Evolutionary conservation across 108 stramenopile species (phyloP).

Genomic region (Fragilaria crotonensis): DNA sequence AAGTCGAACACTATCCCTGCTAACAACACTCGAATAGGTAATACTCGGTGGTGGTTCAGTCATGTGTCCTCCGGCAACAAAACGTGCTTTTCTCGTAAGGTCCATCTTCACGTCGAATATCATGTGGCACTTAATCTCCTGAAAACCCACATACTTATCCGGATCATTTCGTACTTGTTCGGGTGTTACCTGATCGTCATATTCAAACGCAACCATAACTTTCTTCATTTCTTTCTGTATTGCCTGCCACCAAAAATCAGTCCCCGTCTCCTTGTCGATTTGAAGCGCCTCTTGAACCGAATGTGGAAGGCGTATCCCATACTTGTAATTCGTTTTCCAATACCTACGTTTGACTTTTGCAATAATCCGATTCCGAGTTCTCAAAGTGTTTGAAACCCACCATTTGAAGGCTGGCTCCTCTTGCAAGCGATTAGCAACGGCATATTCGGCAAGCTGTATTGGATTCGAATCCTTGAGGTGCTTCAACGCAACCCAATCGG

Average conservation of each 20-base stretch:
- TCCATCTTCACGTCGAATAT: conserved; percentile 24
- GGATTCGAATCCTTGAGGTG: conserved; percentile 28
- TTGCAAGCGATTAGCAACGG: conserved; percentile 4
- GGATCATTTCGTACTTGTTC: conserved; percentile 9
- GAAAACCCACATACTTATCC: neutral
- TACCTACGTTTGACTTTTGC: neutral
- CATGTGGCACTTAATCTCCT: conserved; percentile 18
- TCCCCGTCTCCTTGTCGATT: conserved; percentile 15
- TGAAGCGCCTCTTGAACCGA: conserved; percentile 10
- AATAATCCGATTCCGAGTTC: conserved; percentile 3
- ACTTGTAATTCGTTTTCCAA: neutral
- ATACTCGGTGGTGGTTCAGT: conserved; percentile 13
- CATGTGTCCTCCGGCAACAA: conserved; percentile 15
- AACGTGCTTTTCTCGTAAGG: conserved; percentile 22
- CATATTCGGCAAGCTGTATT: conserved; percentile 39
- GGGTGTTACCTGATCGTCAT: neutral
- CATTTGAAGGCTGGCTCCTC: conserved; percentile 32
- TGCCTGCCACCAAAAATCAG: conserved; percentile 14
- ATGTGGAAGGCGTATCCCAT: conserved; percentile 5
- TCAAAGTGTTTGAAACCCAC: conserved; percentile 17
- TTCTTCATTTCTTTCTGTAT: conserved; percentile 28
- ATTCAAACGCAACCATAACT: conserved; percentile 8
- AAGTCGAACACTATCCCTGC: conserved; percentile 14
- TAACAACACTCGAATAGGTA: conserved; percentile 23
- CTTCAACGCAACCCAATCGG: conserved; percentile 18